phyloP scores from a whole-genome alignment of 108 stramenopile genomes.

The Cyclostephanos tholiformis region DNA sequence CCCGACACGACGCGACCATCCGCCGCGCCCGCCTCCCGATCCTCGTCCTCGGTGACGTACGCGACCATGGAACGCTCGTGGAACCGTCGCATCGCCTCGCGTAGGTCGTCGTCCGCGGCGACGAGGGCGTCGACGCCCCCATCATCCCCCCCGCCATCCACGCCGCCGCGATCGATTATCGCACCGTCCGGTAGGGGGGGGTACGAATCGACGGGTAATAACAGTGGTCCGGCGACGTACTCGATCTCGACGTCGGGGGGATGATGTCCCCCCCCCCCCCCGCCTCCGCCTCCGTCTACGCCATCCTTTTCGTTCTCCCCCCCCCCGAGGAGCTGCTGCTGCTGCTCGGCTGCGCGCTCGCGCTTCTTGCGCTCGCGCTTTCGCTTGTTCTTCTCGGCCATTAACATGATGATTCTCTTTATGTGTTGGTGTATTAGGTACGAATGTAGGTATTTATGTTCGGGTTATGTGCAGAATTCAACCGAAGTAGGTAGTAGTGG shows the following conservation, averaged over 20 bases:
- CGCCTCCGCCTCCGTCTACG: background rate
- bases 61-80: conserved; percentile 60
- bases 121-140: conserved; percentile 10
- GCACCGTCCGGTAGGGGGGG: background rate
- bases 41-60: conserved; percentile 58
- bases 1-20: conserved; percentile 2
- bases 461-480: too few species aligned
- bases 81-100: conserved; percentile 60
- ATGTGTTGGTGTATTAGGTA: too few species aligned
- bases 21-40: background rate
- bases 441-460: too few species aligned
- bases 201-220: background rate
- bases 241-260: conserved; percentile 72
- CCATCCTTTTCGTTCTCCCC: conserved; percentile 6
- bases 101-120: conserved; percentile 33
- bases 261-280: background rate
- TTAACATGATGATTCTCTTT: too few species aligned
- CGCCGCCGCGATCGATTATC: conserved; percentile 7
- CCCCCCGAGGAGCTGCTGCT: conserved; percentile 27
- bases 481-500: too few species aligned
- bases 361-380: conserved; percentile 89
- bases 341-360: conserved; percentile 43
- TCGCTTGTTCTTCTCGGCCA: conserved; percentile 81
- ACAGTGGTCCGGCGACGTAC: conserved; percentile 70
- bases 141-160: conserved; percentile 5